phyloP scores from a whole-genome alignment of 163 green algal genomes.

The Chlamydomonas reinhardtii region DNA sequence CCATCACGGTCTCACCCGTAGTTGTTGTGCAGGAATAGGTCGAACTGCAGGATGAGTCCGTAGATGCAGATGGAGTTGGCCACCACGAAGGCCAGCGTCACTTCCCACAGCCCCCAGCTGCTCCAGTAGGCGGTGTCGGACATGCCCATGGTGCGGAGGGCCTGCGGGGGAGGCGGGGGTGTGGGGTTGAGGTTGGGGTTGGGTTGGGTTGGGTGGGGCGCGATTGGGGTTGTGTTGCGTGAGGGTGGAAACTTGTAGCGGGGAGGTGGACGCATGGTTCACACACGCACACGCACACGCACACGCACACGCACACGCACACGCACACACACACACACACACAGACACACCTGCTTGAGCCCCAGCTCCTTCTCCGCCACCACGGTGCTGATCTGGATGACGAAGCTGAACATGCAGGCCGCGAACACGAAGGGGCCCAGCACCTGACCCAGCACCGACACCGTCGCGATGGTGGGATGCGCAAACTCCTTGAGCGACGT shows the following conservation, averaged over 20 bases:
- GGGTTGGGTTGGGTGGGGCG: no score
- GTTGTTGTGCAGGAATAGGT: conserved; percentile 92
- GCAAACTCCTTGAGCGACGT: conserved; percentile 59
- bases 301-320: no score
- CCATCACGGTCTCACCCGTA: conserved; percentile 82
- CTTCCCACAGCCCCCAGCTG: conserved; percentile 46
- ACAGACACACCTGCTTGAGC: conserved; percentile 50
- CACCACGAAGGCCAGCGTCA: conserved; percentile 78
- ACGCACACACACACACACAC: no score
- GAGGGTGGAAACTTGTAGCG: no score
- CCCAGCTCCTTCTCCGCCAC: conserved; percentile 87
- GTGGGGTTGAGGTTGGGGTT: background rate
- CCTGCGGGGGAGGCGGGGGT: conserved; percentile 55
- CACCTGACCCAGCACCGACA: conserved; percentile 64
- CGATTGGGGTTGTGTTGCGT: no score
- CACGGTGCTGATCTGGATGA: conserved; percentile 81
- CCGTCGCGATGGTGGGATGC: conserved; percentile 70
- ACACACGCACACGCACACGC: no score
- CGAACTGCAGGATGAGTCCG: conserved; percentile 89
- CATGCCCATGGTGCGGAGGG: conserved; percentile 93
- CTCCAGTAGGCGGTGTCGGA: conserved; percentile 27
- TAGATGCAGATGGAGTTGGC: conserved; percentile 88
- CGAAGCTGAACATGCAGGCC: conserved; percentile 90
- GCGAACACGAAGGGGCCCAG: conserved; percentile 90
- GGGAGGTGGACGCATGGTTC: no score